phyloP scores from a whole-genome alignment of 2,329 filamentous ascomycete species.

The Stagonosporopsis chrysanthemi region DNA sequence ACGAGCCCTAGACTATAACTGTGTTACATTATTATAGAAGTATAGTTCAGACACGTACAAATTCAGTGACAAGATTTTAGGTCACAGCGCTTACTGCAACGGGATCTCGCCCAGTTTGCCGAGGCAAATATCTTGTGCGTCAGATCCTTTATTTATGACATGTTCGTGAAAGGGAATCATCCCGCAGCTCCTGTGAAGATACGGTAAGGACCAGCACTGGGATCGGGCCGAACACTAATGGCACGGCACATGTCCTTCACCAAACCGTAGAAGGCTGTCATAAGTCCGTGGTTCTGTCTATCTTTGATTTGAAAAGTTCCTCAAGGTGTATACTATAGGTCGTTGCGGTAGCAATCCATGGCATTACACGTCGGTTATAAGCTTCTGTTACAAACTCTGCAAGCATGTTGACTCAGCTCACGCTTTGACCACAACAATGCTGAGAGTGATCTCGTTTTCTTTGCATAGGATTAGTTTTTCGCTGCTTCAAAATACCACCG shows the following conservation, averaged over 20 bases:
- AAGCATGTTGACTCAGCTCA: background rate
- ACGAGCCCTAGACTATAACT: no score
- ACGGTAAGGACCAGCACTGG: background rate
- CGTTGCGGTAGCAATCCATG: background rate
- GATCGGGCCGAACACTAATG: background rate
- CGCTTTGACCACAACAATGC: background rate
- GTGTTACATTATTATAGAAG: no score
- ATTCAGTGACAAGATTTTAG: no score
- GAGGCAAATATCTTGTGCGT: background rate
- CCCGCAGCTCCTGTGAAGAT: background rate
- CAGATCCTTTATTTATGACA: conserved; percentile 8
- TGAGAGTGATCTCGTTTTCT: background rate
- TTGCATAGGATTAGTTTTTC: background rate
- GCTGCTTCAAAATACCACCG: background rate
- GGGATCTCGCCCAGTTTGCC: background rate
- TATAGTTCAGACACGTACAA: no score
- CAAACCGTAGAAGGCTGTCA: background rate
- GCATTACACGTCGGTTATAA: background rate
- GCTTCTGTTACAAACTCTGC: background rate
- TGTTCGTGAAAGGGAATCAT: background rate
- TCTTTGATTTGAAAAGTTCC: background rate
- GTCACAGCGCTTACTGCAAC: no score
- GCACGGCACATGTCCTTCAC: background rate
- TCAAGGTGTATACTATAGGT: background rate
- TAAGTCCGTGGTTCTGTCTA: background rate